Evolutionary conservation across 805 yeast genomes (phyloP).

Genomic region (Nadsonia fulvescens): DNA sequence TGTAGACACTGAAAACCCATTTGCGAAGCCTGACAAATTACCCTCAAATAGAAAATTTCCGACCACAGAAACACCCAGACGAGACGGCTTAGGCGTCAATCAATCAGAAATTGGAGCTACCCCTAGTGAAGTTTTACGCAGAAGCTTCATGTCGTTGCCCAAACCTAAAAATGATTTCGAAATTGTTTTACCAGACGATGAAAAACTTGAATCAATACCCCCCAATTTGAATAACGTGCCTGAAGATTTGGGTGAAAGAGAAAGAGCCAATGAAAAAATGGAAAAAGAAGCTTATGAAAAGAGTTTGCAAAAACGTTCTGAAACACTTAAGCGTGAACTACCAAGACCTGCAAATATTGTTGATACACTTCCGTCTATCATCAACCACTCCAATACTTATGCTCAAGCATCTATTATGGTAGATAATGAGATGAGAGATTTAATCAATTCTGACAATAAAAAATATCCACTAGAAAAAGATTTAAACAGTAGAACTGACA

Average conservation of each 20-base stretch:
- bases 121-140: conserved; percentile 9
- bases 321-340: conserved; percentile 28
- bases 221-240: conserved; percentile 7
- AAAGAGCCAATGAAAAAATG: conserved; percentile 10
- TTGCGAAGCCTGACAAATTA: conserved; percentile 1
- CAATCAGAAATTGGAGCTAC: conserved; percentile 8
- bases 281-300: conserved; percentile 9
- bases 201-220: conserved; percentile 8
- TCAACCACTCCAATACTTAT: neutral
- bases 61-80: conserved; percentile 7
- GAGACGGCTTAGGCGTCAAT: conserved; percentile 11
- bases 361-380: neutral
- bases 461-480: conserved; percentile 10
- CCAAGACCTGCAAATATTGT: conserved; percentile 12
- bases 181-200: conserved; percentile 20
- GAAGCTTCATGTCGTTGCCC: conserved; percentile 17
- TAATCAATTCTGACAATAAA: conserved; percentile 15
- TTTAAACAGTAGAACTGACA: conserved; percentile 6
- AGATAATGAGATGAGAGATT: conserved; percentile 10
- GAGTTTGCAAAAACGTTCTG: conserved; percentile 25
- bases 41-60: conserved; percentile 2
- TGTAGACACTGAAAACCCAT: neutral
- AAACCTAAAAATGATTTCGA: conserved; percentile 23
- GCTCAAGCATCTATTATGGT: conserved; percentile 6
- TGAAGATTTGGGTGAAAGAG: conserved; percentile 18